Percentiles rank a stretch among this genome's conserved stretches.
phyloP scores from a whole-genome alignment of 148 eudicot genomes.

The Camellia japonica region DNA sequence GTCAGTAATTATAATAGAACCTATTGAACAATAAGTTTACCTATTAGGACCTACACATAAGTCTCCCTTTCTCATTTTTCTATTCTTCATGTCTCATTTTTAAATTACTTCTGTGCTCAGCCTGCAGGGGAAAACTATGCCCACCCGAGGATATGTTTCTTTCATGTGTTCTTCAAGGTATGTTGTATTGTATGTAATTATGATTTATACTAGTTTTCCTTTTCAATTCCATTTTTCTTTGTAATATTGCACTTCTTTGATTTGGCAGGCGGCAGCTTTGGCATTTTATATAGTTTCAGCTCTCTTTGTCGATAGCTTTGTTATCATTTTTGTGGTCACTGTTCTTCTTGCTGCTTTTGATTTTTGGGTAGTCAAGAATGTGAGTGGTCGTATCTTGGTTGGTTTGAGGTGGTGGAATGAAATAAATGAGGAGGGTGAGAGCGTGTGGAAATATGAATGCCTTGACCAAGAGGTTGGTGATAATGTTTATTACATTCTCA shows the following conservation, averaged over 20 bases:
- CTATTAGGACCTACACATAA: no score
- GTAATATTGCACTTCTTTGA: slow-evolving; percentile 12
- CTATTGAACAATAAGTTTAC: no score
- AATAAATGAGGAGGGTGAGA: slow-evolving; percentile 82
- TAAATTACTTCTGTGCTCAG: slow-evolving; percentile 37
- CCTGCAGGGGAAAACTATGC: slow-evolving; percentile 73
- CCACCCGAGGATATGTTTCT: slow-evolving; percentile 83
- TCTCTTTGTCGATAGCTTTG: slow-evolving; percentile 74
- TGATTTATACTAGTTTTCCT: not conserved
- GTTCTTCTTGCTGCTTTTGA: slow-evolving; percentile 92
- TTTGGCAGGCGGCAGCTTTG: slow-evolving; percentile 78
- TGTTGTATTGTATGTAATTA: not conserved
- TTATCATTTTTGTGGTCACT: slow-evolving; percentile 88
- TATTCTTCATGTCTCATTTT: not conserved
- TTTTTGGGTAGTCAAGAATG: slow-evolving; percentile 99
- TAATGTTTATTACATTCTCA: not conserved
- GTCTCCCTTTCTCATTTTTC: no score
- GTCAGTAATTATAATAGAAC: no score
- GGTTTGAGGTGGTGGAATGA: slow-evolving; percentile 99
- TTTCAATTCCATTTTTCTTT: not conserved
- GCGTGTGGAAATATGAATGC: slow-evolving; percentile 96
- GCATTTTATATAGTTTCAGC: slow-evolving; percentile 94
- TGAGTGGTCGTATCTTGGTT: slow-evolving; percentile 93
- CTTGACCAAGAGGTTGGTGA: slow-evolving; percentile 94
- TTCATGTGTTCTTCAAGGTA: slow-evolving; percentile 95